Percentiles rank a stretch among this genome's conserved stretches.
Evolutionary conservation across 1,139 yeast genomes (phyloP).

Genomic region (Nematodospora anomalae): DNA sequence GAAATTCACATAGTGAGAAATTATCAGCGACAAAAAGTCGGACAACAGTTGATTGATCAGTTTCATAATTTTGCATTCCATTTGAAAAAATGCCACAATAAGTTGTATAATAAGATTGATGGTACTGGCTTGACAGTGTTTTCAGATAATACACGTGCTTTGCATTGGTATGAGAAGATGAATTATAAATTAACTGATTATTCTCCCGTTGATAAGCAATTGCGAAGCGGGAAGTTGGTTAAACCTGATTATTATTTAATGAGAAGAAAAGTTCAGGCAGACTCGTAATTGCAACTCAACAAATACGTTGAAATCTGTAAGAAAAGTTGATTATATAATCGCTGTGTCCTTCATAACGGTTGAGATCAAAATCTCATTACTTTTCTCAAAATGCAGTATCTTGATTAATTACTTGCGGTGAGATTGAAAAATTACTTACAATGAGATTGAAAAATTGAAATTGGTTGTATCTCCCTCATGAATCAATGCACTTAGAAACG

Average conservation of each 20-base stretch:
- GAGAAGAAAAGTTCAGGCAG: no score
- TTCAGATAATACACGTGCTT: conserved; percentile 42
- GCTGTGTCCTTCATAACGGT: no score
- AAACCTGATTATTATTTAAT: conserved; percentile 44
- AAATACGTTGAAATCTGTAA: no score
- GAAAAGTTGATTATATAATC: no score
- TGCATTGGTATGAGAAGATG: conserved; percentile 40
- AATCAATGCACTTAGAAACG: no score
- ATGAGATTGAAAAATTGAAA: no score
- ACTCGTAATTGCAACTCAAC: no score
- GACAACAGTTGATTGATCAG: conserved; percentile 30
- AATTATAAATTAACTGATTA: conserved; percentile 40
- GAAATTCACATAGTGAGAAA: conserved; percentile 48
- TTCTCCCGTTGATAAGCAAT: conserved; percentile 44
- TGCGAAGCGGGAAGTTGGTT: conserved; percentile 39
- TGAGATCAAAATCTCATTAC: no score
- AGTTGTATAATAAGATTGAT: conserved; percentile 13
- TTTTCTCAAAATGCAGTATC: no score
- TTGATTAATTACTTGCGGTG: no score
- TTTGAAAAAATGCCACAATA: conserved; percentile 15
- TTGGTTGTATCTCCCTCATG: no score
- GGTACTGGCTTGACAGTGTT: conserved; percentile 54
- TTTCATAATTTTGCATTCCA: conserved; percentile 28
- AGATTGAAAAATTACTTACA: no score
- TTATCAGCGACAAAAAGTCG: conserved; percentile 34